Percentiles rank a stretch among this genome's conserved stretches.
phyloP scores from a whole-genome alignment of 495 filamentous ascomycete genomes.

The Aspergillus funiculosus region DNA sequence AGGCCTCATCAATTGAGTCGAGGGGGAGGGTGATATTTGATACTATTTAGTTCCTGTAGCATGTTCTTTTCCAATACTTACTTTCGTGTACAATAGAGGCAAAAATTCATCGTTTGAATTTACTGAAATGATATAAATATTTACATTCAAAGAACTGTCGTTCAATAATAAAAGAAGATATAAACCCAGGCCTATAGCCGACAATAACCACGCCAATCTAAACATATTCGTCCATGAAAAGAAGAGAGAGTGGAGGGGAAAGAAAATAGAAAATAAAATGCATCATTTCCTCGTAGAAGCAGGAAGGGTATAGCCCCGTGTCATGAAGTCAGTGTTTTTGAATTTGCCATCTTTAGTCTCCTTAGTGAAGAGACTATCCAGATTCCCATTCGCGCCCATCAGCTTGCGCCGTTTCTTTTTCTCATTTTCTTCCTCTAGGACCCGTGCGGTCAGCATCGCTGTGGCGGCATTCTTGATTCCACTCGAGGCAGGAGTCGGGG shows the following conservation, averaged over 20 bases:
- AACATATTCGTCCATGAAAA: conserved; percentile 2
- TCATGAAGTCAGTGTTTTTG: conserved; percentile 70
- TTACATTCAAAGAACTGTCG: conserved; percentile 7
- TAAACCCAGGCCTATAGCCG: conserved; percentile 11
- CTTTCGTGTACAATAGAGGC: conserved; percentile 25
- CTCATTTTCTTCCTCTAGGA: conserved; percentile 78
- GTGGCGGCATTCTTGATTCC: conserved; percentile 84
- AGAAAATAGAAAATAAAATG: conserved; percentile 2
- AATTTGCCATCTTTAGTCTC: conserved; percentile 42
- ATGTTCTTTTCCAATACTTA: conserved; percentile 17
- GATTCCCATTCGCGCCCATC: conserved; percentile 56
- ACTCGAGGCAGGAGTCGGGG: conserved; percentile 30
- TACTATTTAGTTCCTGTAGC: conserved; percentile 19
- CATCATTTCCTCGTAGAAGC: conserved; percentile 27
- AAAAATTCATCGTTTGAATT: conserved; percentile 6
- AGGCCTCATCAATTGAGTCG: conserved; percentile 36
- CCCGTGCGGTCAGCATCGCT: conserved; percentile 74
- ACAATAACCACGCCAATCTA: not conserved
- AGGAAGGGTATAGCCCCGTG: conserved; percentile 64
- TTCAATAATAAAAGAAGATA: not conserved
- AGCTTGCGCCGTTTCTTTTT: conserved; percentile 74
- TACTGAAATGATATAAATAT: conserved; percentile 11
- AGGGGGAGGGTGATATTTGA: not conserved
- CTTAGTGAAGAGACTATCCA: conserved; percentile 64
- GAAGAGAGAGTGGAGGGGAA: not conserved